Evolutionary conservation across 371 early-diverging fungal species (phyloP), one percentile per base, ranked within the genome.

Genomic region (Sporodiniella umbellata): DNA sequence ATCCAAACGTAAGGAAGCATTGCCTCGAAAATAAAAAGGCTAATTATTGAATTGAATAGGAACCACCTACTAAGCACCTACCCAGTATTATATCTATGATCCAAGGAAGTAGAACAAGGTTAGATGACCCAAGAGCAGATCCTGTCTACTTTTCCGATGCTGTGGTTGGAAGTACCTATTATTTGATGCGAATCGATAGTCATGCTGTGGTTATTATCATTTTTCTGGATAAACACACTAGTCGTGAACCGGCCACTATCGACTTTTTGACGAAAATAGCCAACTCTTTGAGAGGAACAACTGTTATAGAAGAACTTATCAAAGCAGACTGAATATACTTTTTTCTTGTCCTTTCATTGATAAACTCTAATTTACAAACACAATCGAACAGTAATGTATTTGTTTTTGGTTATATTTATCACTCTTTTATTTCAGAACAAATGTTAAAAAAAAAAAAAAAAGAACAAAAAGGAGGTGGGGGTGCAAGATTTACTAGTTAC

Each of bases 51-150:
- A 21, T n/a, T 23, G 2, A 1, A 35, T 53, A 83, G 80, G 75
- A 78, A 45, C 64, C 80, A 6, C 83, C 85, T 1, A 70, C 54
- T 35, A 81, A 81, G 15, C 81, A 84, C 62, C 56, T 81, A 48
- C 85, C 85, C 8, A 80, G 76, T 25, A 78, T 81, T 30, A 81
- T 84, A 21, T 81, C 85, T 1, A 84, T 84, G 19, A 79, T 84
- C 46, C 80, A 82, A 59, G 79, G 77, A 8, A 73, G 76, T 38
- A 62, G 58, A 26, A 63, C 49, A 45, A 75, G 72, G 24, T 60
- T 80, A 3, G 72, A 63, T 37, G 77, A 80, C 47, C 58, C 62
- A 8, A 69, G 63, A 42, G 48, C 61, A 15, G 58, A 56, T 0
- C 77, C 75, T 8, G 54, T 71, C 8, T 65, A 81, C 48, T 83